A percentile compares a stretch with the other conserved stretches of the same genome.
Evolutionary conservation across 192 early-diverging fungal species (phyloP).

Genomic region (Coemansia sp.): DNA sequence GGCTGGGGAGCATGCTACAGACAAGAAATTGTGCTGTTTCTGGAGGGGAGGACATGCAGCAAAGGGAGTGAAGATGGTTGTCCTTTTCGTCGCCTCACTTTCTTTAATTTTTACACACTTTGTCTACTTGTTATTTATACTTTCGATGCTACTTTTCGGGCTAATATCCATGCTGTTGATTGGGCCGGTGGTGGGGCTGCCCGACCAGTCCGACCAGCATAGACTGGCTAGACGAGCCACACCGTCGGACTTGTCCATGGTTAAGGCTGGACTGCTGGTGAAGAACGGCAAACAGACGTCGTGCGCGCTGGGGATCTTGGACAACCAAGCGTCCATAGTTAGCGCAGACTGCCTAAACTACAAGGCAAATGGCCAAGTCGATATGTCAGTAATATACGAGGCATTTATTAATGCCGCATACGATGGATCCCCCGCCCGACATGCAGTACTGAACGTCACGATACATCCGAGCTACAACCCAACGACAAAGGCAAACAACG

Average conservation of each 20-base stretch:
- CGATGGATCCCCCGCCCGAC: neutral
- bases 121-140: too few species aligned
- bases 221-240: neutral
- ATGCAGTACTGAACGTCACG: conserved; percentile 1
- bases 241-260: neutral
- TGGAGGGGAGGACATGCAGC: too few species aligned
- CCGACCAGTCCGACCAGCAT: neutral
- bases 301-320: conserved; percentile 22
- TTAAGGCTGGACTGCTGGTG: conserved; percentile 18
- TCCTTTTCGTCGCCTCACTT: too few species aligned
- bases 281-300: conserved; percentile 16
- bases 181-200: too few species aligned
- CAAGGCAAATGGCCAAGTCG: neutral
- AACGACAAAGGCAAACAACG: conserved; percentile 24
- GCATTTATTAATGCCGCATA: conserved; percentile 3
- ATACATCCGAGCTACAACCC: conserved; percentile 24
- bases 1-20: too few species aligned
- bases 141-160: too few species aligned
- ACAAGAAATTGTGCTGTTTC: too few species aligned
- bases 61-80: too few species aligned
- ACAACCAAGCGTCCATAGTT: conserved; percentile 12
- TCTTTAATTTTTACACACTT: too few species aligned
- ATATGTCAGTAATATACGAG: neutral
- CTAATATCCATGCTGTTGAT: too few species aligned
- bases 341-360: conserved; percentile 32